Base-by-base conservation (phyloP, 2,329 filamentous ascomycete species). In the Ophiocordyceps unilateralis region DNA sequence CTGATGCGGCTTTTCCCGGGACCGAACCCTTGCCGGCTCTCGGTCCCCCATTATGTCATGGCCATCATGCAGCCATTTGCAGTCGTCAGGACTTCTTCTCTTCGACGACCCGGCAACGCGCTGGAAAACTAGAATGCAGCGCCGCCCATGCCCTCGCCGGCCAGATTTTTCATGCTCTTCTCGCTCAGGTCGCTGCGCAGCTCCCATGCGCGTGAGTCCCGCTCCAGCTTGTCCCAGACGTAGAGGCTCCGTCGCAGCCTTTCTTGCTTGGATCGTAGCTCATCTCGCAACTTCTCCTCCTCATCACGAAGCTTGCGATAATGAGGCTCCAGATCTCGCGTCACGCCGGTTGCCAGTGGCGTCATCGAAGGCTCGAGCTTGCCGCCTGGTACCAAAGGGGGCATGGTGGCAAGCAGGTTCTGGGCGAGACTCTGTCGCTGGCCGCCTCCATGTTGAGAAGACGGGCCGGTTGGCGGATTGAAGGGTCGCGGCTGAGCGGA, bases 391-490 rank as follows among this genome's bases (percentile, higher is more conserved):
- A 76, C 54, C 41, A 74, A 55, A 15, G 65, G 64, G 1, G 72
- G 67, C 53, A 77, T 59, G 2, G 65, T 66, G 17, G 67, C 57
- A 2, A 76, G 58, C 17, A 75, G 59, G 50, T 61, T 68, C 48
- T 76, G 71, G 2, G 68, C 70, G 10, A 76, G 58, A 20, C 65
- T 67, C 43, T 63, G 66, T 21, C 66, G 60, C 39, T 58, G 53
- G 44, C 51, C 54, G 44, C 54, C 51, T 39, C 56, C 51, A 45
- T 62, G 60, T 47, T 62, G 59, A n/a, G 58, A 53, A 17, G 62
- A 59, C n/a, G 72, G 72, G 4, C 72, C 72, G 1, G 72, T 75
- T 4, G 71, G 72, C 2, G 72, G 72, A 48, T 76, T 75, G 54
- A 76, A 76, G 0, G 70, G 64, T 15, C 61, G 55, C 21, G 53